Conservation (phyloP, 1,139 yeast species). For the Debaryomycetaceae sp. region DNA sequence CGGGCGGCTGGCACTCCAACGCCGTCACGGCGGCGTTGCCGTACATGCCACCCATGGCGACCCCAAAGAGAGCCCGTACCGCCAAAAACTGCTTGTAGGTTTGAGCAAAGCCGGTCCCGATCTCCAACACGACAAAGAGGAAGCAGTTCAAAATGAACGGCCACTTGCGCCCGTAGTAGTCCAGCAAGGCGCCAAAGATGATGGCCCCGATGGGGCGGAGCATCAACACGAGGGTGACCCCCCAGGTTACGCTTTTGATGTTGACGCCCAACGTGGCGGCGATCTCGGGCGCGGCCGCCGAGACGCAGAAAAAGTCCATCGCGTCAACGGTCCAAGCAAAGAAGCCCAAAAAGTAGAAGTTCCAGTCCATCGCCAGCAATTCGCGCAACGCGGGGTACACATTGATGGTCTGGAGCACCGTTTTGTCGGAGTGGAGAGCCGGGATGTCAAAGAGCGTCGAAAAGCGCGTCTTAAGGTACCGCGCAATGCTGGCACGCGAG, state of each 20-base stretch:
- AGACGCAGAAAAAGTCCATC: slow-evolving; percentile 69
- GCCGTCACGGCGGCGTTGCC: slow-evolving; percentile 68
- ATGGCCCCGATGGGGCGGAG: slow-evolving; percentile 76
- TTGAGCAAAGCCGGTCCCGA: slow-evolving; percentile 69
- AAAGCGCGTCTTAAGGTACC: slow-evolving; percentile 33
- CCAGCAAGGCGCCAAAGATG: slow-evolving; percentile 63
- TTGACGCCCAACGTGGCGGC: slow-evolving; percentile 49
- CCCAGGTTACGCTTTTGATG: slow-evolving; percentile 67
- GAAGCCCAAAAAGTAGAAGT: slow-evolving; percentile 59
- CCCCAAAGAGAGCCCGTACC: slow-evolving; percentile 65
- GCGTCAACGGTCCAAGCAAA: slow-evolving; percentile 80
- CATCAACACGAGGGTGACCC: slow-evolving; percentile 75
- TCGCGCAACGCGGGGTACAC: slow-evolving; percentile 49
- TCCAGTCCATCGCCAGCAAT: slow-evolving; percentile 52
- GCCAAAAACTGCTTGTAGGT: slow-evolving; percentile 63
- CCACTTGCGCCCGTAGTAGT: slow-evolving; percentile 69
- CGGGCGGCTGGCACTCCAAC: slow-evolving; percentile 58
- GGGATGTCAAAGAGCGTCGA: slow-evolving; percentile 16
- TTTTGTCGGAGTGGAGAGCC: slow-evolving; percentile 10
- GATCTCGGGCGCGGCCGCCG: slow-evolving; percentile 53
- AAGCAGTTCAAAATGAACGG: slow-evolving; percentile 55
- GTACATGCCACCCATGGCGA: slow-evolving; percentile 68
- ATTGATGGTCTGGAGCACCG: slow-evolving; percentile 30
- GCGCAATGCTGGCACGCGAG: slow-evolving; percentile 18
- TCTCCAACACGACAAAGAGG: slow-evolving; percentile 55